Evolutionary conservation across 257 asterid species (phyloP).

Genomic region (Craterostigma plantagineum): DNA sequence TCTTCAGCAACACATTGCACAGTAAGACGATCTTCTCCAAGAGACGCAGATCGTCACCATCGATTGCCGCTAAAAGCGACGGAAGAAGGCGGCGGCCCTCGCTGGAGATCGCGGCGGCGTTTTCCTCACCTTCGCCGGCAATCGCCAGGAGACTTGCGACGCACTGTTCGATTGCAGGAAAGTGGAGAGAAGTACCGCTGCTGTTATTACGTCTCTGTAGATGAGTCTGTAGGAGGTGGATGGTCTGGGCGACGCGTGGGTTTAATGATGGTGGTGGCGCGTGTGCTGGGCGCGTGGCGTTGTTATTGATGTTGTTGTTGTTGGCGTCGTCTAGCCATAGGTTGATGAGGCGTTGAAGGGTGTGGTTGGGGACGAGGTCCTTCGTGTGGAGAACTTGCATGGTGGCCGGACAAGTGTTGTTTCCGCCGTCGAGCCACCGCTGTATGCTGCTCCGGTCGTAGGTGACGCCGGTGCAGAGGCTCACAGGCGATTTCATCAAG

Average conservation of each 20-base stretch:
- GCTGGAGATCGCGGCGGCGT: conserved; percentile 13
- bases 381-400: conserved; percentile 50
- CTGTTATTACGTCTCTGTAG: conserved; percentile 3
- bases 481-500: conserved; percentile 76
- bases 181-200: too few relatives aligned
- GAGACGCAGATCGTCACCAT: not conserved
- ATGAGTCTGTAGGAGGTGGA: conserved; percentile 14
- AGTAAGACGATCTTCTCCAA: conserved; percentile 22
- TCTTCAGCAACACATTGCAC: conserved; percentile 14
- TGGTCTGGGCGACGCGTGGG: not conserved
- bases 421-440: conserved; percentile 75
- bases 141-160: conserved; percentile 22
- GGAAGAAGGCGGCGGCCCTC: conserved; percentile 14
- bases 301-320: too few relatives aligned
- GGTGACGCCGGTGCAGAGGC: conserved; percentile 76
- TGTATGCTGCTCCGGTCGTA: conserved; percentile 71
- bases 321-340: conserved; percentile 34
- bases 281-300: too few relatives aligned
- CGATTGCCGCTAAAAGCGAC: conserved; percentile 9
- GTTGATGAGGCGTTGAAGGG: conserved; percentile 56
- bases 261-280: not conserved
- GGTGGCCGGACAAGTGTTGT: conserved; percentile 90
- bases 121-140: conserved; percentile 26
- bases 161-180: conserved; percentile 1
- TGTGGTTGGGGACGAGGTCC: conserved; percentile 65